These are phyloP conservation scores for Verticillium klebahnii DNA, from an alignment of 2,329 filamentous ascomycete species.

Conservation along the genomic window DNA sequence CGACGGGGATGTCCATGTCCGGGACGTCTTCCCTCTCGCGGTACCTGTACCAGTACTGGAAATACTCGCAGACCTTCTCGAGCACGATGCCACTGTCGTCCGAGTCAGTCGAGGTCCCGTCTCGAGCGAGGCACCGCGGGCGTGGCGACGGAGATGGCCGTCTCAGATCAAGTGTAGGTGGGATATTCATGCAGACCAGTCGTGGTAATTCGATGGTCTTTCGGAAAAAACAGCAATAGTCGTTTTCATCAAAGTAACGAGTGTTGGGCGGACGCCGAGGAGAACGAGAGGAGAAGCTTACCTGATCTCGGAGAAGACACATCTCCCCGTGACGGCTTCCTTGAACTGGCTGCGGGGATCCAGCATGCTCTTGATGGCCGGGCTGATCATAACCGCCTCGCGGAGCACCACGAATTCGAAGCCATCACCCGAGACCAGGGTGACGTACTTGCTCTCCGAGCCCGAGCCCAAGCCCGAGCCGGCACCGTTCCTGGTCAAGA, in stretches of 20 bases:
- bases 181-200: constrained; percentile 44
- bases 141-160: constrained; percentile 17
- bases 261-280: constrained; percentile 1
- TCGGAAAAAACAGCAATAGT: constrained; percentile 42
- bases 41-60: constrained; percentile 77
- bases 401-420: constrained; percentile 73
- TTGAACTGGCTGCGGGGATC: constrained; percentile 64
- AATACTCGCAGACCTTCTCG: constrained; percentile 78
- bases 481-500: not conserved
- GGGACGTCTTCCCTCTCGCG: constrained; percentile 66
- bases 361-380: constrained; percentile 70
- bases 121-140: constrained; percentile 2
- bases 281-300: constrained; percentile 33
- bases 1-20: constrained; percentile 76
- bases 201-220: constrained; percentile 29
- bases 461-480: not conserved
- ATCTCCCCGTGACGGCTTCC: constrained; percentile 61
- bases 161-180: constrained; percentile 64
- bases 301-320: constrained; percentile 70
- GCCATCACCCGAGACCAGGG: constrained; percentile 69
- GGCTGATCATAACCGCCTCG: constrained; percentile 65
- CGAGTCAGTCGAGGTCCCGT: constrained; percentile 4
- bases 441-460: constrained; percentile 63
- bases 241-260: constrained; percentile 24
- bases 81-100: constrained; percentile 62